Conservation (phyloP, 2,329 filamentous ascomycete genomes). For the Ceratocystis cacaofunesta region DNA sequence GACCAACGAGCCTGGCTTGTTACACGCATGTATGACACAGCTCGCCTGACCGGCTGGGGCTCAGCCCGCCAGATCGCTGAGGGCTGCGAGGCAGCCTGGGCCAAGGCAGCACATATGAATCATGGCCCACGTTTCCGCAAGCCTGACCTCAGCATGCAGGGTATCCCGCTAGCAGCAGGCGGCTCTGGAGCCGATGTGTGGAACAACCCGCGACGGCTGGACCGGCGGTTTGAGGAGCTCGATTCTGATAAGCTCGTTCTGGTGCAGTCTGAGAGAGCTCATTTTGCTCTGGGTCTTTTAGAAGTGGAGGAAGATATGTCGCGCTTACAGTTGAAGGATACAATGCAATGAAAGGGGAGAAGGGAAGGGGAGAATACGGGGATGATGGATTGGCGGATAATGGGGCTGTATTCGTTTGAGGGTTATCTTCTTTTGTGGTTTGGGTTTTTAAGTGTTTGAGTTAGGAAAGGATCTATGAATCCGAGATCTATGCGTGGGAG, state of each 20-base stretch:
- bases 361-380: not conserved
- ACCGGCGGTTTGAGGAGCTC: constrained; percentile 36
- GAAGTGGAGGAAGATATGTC: constrained; percentile 64
- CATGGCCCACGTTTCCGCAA: constrained; percentile 57
- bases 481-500: no score
- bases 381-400: not conserved
- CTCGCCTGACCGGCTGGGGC: constrained; percentile 74
- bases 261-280: constrained; percentile 47
- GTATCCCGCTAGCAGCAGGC: constrained; percentile 36
- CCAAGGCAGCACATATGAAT: constrained; percentile 55
- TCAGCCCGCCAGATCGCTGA: constrained; percentile 66
- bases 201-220: constrained; percentile 37
- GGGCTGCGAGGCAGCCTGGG: constrained; percentile 76
- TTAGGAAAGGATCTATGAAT: no score
- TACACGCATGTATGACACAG: constrained; percentile 56
- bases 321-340: constrained; percentile 40
- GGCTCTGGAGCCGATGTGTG: constrained; percentile 30
- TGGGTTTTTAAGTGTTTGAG: no score
- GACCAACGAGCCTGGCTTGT: constrained; percentile 67
- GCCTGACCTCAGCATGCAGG: constrained; percentile 32
- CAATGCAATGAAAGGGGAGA: constrained; percentile 11
- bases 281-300: constrained; percentile 66
- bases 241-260: constrained; percentile 38
- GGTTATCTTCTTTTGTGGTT: no score
- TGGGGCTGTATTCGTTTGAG: no score